Base-by-base conservation (phyloP, 129 eudicot genomes). In the Sambucus nigra region DNA sequence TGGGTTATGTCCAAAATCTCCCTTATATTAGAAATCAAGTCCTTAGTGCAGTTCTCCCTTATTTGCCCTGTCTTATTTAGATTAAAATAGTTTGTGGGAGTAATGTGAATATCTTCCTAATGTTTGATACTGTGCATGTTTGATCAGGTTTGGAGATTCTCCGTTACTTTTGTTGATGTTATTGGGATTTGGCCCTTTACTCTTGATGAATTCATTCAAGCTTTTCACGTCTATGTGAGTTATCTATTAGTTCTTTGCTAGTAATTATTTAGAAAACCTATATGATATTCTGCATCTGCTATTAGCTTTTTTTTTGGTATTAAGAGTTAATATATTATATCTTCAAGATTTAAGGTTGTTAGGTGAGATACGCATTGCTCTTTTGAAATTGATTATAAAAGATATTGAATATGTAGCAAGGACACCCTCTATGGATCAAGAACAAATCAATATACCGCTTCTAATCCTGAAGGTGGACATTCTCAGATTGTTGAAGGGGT, bases 141-240 rank as follows among this genome's bases (percentile, higher is more conserved):
- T 55, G 53, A 52, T 25, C 66, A 86, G 98, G 86, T 79, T 59
- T 91, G 98, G 98, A 82, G 82, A 74, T 91, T 82, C 70, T 79
- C 93, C 41, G 58, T 76, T 53, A 82, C 94, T 17, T 91, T 91
- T 74, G 88, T 95, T 32, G 98, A 91, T 67, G 67, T 85, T 85
- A 82, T 91, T 60, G 87, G 87, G 51, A 71, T 91, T 57, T 91
- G 98, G 98, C 95, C 98, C 55, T 91, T 85, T 63, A 91, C 98
- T 12, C 84, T 91, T 13, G 95, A 91, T 25, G 98, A 91, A 55
- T 85, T 91, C 50, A 58, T 91, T 63, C 94, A 91, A 82, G 94
- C 94, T 46, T 76, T 91, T 52, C 98, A 91, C 82, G 98, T 85
- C 70, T 79, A 81, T 57, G 98, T 91, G 64, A 82, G 95, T 75